phyloP scores from a whole-genome alignment of 1,284 basidiomycete species.

The Boletus semigastroideus region DNA sequence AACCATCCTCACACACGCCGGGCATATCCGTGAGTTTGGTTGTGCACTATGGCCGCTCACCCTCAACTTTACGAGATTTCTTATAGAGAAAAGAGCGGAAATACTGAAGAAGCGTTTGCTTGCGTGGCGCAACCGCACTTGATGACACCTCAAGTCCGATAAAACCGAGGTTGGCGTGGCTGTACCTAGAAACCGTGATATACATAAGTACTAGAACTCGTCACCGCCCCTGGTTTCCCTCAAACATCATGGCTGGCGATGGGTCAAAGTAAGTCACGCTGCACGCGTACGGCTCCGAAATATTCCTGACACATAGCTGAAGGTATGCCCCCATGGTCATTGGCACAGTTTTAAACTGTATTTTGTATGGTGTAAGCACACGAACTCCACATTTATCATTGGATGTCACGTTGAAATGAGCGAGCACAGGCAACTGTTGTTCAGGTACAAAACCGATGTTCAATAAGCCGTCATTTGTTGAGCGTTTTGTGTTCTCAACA shows the following conservation, averaged over 20 bases:
- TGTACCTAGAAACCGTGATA: too few relatives aligned
- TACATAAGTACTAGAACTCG: slow-evolving; percentile 1
- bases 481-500: slow-evolving; percentile 28
- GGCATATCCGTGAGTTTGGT: too few relatives aligned
- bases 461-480: neutral
- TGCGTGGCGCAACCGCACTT: neutral
- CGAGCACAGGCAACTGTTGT: slow-evolving; percentile 4
- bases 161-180: neutral
- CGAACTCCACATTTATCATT: neutral
- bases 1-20: too few relatives aligned
- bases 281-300: neutral
- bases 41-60: too few relatives aligned
- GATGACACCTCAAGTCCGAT: neutral
- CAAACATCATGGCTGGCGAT: slow-evolving; percentile 9
- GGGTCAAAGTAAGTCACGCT: neutral
- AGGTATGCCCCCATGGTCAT: slow-evolving; percentile 48
- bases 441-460: slow-evolving; percentile 5
- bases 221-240: neutral
- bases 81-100: too few relatives aligned
- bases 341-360: slow-evolving; percentile 45
- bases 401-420: slow-evolving; percentile 4
- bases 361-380: slow-evolving; percentile 45
- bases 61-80: too few relatives aligned
- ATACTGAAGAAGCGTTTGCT: too few relatives aligned
- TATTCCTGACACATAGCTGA: slow-evolving; percentile 1